phyloP scores from a whole-genome alignment of 306 rosid species.

The Cucurbita ficifolia region DNA sequence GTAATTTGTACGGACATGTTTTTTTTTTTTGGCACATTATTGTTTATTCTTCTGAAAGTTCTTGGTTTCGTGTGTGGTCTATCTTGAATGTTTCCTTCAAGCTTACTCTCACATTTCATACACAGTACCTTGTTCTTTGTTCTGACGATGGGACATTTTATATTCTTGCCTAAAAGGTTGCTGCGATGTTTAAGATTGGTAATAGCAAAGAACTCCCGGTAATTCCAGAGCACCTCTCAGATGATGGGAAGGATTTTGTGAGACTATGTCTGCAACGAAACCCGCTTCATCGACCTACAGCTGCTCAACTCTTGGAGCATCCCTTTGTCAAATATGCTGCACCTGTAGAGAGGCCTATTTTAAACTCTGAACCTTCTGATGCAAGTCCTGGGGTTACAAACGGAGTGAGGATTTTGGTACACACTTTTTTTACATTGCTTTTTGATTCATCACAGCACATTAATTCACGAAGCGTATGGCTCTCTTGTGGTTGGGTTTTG shows the following conservation, averaged over 20 bases:
- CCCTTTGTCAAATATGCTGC: slow-evolving; percentile 70
- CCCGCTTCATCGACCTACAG: slow-evolving; percentile 58
- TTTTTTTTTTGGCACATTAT: background rate
- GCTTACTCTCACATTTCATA: background rate
- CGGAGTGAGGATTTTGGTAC: slow-evolving; percentile 68
- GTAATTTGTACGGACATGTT: background rate
- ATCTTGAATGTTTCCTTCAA: background rate
- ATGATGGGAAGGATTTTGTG: slow-evolving; percentile 75
- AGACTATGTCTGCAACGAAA: slow-evolving; percentile 68
- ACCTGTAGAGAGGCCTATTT: slow-evolving; percentile 47
- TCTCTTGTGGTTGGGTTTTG: slow-evolving; percentile 4
- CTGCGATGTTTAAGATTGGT: slow-evolving; percentile 92
- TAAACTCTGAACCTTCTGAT: slow-evolving; percentile 37
- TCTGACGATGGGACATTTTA: slow-evolving; percentile 16
- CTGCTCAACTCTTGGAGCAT: slow-evolving; percentile 65
- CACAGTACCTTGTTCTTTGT: background rate
- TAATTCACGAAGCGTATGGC: background rate
- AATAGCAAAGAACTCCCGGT: slow-evolving; percentile 62
- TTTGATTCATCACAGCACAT: background rate
- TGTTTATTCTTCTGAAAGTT: background rate
- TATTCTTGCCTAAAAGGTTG: slow-evolving; percentile 41
- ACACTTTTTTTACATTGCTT: background rate
- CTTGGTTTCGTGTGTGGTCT: background rate
- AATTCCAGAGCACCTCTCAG: slow-evolving; percentile 68
- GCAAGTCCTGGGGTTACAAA: slow-evolving; percentile 30